Percentiles rank a stretch among this genome's conserved stretches.
Conservation (phyloP, 2,329 filamentous ascomycete genomes). For the Diaporthe citriasiana region DNA sequence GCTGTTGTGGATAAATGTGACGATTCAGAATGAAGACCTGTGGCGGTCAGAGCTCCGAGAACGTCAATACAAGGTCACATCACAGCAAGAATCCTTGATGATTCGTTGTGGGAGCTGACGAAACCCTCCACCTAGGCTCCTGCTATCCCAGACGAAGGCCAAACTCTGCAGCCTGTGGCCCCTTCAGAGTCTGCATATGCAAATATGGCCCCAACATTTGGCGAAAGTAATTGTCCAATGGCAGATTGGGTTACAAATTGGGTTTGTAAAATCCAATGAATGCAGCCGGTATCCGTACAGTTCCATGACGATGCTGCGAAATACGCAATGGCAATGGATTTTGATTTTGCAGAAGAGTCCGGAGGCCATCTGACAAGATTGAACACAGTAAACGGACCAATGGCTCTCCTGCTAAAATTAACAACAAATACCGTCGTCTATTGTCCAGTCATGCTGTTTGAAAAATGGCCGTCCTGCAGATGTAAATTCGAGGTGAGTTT, state of each 20-base stretch:
- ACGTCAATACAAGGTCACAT: background rate
- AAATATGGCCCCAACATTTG: background rate
- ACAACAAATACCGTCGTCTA: background rate
- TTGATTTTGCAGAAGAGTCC: background rate
- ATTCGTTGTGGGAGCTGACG: background rate
- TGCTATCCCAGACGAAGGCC: background rate
- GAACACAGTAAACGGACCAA: background rate
- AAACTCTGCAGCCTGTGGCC: background rate
- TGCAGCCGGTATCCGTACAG: slow-evolving; percentile 8
- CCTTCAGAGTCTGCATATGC: background rate
- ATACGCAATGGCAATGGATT: background rate
- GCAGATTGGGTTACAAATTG: background rate
- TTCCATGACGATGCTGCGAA: background rate
- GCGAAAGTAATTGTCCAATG: background rate
- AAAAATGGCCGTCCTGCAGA: background rate
- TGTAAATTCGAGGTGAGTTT: background rate
- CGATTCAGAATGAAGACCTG: background rate
- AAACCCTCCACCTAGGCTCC: background rate
- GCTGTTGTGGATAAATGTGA: background rate
- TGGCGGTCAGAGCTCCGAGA: background rate
- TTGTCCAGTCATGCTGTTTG: background rate
- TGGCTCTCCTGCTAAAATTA: background rate
- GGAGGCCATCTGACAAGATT: background rate
- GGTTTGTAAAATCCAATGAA: slow-evolving; percentile 3
- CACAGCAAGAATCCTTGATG: background rate